A percentile compares a stretch with the other conserved stretches of the same genome.
phyloP scores from a whole-genome alignment of 2,329 filamentous ascomycete species.

The Cladosporium sp. region DNA sequence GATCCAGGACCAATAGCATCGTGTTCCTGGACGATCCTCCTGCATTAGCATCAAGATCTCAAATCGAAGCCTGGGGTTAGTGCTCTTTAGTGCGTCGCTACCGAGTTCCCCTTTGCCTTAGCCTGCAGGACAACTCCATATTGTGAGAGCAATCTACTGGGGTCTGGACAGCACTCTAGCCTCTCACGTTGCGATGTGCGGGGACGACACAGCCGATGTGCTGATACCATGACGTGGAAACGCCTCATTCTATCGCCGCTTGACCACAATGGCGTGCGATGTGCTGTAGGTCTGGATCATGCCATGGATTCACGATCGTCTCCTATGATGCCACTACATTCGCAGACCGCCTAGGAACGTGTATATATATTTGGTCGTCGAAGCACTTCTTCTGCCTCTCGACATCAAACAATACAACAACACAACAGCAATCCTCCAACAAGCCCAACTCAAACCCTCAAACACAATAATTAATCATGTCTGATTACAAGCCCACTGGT shows the following conservation, averaged over 20 bases:
- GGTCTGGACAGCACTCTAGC: neutral
- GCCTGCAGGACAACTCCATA: neutral
- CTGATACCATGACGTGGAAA: neutral
- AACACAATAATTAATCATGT: constrained; percentile 22
- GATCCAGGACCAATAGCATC: neutral
- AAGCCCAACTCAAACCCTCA: neutral
- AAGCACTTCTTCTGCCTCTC: neutral
- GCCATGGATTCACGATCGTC: neutral
- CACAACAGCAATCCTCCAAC: neutral
- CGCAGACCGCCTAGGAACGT: neutral
- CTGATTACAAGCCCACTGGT: constrained; percentile 36
- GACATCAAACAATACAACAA: neutral
- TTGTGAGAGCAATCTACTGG: neutral
- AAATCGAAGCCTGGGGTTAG: neutral
- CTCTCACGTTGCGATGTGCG: neutral
- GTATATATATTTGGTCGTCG: neutral
- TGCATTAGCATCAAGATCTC: neutral
- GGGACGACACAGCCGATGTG: neutral
- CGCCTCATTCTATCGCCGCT: neutral
- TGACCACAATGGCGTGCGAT: neutral
- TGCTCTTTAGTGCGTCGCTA: neutral
- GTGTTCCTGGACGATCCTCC: neutral
- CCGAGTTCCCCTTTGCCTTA: neutral
- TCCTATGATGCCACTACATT: neutral
- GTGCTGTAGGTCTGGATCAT: neutral